Conservation (phyloP, 257 asterid genomes). For the Solanum virginianum region DNA sequence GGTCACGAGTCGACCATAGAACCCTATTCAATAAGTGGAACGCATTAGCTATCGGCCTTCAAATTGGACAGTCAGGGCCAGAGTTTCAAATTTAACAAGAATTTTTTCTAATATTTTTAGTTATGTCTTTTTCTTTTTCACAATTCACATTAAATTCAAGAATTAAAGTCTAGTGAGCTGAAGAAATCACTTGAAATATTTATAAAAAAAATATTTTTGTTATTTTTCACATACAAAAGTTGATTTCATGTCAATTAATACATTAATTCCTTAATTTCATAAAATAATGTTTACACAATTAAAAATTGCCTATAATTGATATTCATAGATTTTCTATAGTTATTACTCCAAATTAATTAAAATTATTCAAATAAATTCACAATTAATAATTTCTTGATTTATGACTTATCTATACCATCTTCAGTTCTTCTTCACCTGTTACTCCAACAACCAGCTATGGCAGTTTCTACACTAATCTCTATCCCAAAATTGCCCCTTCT, state of each 20-base stretch:
- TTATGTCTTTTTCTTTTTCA: no score
- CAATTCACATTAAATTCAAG: no score
- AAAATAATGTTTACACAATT: not conserved
- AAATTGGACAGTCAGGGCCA: no score
- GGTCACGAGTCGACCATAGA: no score
- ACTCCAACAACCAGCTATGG: slow-evolving; percentile 15
- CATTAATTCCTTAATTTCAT: not conserved
- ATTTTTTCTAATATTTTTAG: no score
- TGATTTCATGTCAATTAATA: not conserved
- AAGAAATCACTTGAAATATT: no score
- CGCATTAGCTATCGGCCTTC: no score
- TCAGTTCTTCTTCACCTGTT: not conserved
- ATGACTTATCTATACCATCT: not conserved
- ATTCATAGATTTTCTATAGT: not conserved
- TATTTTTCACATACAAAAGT: no score
- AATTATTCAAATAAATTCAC: not conserved
- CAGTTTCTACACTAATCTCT: slow-evolving; percentile 6
- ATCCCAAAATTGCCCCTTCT: slow-evolving; percentile 7
- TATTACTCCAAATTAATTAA: not conserved
- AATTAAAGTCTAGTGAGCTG: no score
- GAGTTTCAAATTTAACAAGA: no score
- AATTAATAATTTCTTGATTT: not conserved
- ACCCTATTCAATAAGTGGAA: no score
- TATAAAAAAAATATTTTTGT: no score
- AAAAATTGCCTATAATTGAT: not conserved